phyloP scores from a whole-genome alignment of 2,329 filamentous ascomycete genomes.

The Bipolaris gigantea region DNA sequence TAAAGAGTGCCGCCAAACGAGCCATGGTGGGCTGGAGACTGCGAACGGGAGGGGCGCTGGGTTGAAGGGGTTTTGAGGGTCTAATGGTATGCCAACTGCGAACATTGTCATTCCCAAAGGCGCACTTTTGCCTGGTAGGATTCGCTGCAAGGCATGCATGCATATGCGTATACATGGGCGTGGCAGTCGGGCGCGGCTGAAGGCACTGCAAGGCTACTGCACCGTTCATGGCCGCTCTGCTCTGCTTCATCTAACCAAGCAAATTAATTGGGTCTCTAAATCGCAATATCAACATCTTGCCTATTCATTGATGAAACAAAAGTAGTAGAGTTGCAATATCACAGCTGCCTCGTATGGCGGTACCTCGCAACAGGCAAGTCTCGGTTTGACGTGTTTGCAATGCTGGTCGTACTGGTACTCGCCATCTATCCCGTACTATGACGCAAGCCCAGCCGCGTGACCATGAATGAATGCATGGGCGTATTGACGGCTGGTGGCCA shows the following conservation, averaged over 20 bases:
- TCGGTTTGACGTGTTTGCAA: background rate
- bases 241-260: background rate
- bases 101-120: background rate
- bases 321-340: background rate
- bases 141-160: background rate
- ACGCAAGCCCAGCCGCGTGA: constrained; percentile 5
- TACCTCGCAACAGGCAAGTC: background rate
- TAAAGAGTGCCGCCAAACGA: background rate
- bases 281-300: background rate
- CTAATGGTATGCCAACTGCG: background rate
- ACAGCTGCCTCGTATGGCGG: background rate
- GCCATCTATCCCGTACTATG: background rate
- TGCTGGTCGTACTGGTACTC: too few relatives aligned
- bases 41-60: background rate
- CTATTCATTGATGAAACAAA: background rate
- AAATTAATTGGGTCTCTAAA: background rate
- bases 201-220: background rate
- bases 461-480: background rate
- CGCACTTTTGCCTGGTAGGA: background rate
- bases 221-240: background rate
- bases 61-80: background rate
- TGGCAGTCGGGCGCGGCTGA: background rate
- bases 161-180: background rate
- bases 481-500: background rate
- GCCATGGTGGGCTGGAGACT: background rate